A percentile compares a stretch with the other conserved stretches of the same genome.
Evolutionary conservation across 2,329 filamentous ascomycete genomes (phyloP).

Genomic region (Dactylellina sp.): DNA sequence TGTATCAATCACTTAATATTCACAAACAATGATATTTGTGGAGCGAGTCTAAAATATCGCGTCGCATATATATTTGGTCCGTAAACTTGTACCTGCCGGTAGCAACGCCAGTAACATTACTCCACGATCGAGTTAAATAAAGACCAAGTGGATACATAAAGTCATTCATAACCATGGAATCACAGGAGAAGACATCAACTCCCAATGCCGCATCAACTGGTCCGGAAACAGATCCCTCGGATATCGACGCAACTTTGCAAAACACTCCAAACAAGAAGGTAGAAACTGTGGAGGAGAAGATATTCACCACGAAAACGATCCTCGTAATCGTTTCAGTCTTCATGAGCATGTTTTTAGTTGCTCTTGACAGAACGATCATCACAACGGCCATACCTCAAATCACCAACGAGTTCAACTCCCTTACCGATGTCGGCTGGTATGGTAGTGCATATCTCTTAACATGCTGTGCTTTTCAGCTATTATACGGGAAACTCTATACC

Average conservation of each 20-base stretch:
- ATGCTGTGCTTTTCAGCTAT: conserved; percentile 63
- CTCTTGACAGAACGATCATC: conserved; percentile 70
- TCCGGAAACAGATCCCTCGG: not conserved
- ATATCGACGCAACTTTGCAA: not conserved
- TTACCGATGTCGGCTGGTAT: conserved; percentile 64
- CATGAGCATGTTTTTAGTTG: conserved; percentile 70
- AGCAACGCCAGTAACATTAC: too few relatives aligned
- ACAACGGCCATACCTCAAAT: conserved; percentile 70
- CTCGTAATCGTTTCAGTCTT: conserved; percentile 69
- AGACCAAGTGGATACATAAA: too few relatives aligned
- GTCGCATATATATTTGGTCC: too few relatives aligned
- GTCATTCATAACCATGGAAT: too few relatives aligned
- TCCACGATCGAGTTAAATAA: too few relatives aligned
- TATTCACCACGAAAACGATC: conserved; percentile 3
- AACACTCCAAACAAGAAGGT: not conserved
- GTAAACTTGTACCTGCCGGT: too few relatives aligned
- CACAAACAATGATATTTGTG: too few relatives aligned
- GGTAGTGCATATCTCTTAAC: conserved; percentile 64
- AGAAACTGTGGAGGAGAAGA: not conserved
- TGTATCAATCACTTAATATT: too few relatives aligned
- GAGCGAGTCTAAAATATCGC: too few relatives aligned
- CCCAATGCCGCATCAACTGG: too few relatives aligned
- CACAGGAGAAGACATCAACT: too few relatives aligned
- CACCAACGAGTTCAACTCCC: conserved; percentile 67
- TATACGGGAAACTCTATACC: conserved; percentile 65